These are phyloP conservation scores for Teunomyces pallodes DNA, from an alignment of 805 yeast genomes.

Conservation along the genomic window DNA sequence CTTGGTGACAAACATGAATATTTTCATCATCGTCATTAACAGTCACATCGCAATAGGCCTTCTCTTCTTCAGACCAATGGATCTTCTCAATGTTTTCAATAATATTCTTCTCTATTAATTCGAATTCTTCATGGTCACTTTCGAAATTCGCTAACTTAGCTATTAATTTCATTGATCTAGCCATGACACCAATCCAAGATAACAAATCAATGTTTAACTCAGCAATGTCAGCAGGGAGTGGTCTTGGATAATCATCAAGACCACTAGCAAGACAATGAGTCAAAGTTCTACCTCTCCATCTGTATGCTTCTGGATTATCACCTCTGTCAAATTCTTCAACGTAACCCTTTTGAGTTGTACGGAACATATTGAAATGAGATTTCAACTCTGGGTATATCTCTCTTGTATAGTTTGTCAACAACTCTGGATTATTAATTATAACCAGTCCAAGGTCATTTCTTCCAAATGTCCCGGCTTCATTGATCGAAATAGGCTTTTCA, in stretches of 20 bases:
- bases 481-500: conserved; percentile 25
- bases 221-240: conserved; percentile 74
- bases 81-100: conserved; percentile 62
- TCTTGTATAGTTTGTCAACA: conserved; percentile 55
- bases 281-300: conserved; percentile 91
- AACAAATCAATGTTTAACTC: conserved; percentile 88
- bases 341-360: conserved; percentile 75
- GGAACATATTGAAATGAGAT: conserved; percentile 81
- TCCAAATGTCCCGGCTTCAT: conserved; percentile 15
- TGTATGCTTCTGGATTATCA: conserved; percentile 57
- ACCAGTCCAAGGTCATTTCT: conserved; percentile 44
- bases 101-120: conserved; percentile 53
- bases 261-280: conserved; percentile 91
- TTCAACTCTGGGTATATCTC: conserved; percentile 74
- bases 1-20: conserved; percentile 76
- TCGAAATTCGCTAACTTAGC: conserved; percentile 59
- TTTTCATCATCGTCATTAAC: conserved; percentile 70
- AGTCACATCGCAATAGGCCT: conserved; percentile 79
- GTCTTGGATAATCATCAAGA: conserved; percentile 92
- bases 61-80: conserved; percentile 74
- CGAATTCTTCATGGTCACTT: conserved; percentile 58
- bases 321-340: conserved; percentile 66
- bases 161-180: conserved; percentile 72
- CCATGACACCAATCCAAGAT: conserved; percentile 93
- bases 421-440: conserved; percentile 56